Conservation (phyloP, 129 eudicot species). For the Tagetes patula region DNA sequence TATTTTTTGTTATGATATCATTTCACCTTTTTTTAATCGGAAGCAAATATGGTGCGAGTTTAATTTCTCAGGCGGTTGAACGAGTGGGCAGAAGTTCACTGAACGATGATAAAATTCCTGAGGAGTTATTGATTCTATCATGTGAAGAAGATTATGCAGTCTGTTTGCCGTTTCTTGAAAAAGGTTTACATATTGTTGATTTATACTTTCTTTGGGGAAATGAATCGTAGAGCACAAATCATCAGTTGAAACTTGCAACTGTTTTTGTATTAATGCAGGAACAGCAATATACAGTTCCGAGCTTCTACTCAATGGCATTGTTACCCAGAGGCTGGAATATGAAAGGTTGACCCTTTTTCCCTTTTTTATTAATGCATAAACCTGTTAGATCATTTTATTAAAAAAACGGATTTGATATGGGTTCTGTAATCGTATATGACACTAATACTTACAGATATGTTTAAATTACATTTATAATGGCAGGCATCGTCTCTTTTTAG, state of each 20-base stretch:
- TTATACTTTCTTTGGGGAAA: background rate
- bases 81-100: constrained; percentile 56
- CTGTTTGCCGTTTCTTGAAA: constrained; percentile 77
- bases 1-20: background rate
- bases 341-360: constrained; percentile 52
- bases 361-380: background rate
- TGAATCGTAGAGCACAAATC: background rate
- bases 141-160: constrained; percentile 81
- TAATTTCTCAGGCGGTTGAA: constrained; percentile 63
- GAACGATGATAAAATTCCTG: constrained; percentile 46
- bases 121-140: constrained; percentile 62
- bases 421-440: background rate
- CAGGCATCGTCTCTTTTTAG: constrained; percentile 64
- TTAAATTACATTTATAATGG: constrained; percentile 1
- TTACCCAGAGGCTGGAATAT: constrained; percentile 78
- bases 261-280: constrained; percentile 47
- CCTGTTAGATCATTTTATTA: background rate
- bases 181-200: constrained; percentile 40
- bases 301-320: constrained; percentile 82
- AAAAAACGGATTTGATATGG: background rate
- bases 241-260: constrained; percentile 1
- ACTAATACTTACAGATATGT: background rate
- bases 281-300: constrained; percentile 74
- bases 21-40: background rate
- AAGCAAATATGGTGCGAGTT: constrained; percentile 11